Evolutionary conservation across 2,329 filamentous ascomycete genomes (phyloP), one percentile per base, ranked within the genome.

Genomic region (Pseudogymnoascus sp.): DNA sequence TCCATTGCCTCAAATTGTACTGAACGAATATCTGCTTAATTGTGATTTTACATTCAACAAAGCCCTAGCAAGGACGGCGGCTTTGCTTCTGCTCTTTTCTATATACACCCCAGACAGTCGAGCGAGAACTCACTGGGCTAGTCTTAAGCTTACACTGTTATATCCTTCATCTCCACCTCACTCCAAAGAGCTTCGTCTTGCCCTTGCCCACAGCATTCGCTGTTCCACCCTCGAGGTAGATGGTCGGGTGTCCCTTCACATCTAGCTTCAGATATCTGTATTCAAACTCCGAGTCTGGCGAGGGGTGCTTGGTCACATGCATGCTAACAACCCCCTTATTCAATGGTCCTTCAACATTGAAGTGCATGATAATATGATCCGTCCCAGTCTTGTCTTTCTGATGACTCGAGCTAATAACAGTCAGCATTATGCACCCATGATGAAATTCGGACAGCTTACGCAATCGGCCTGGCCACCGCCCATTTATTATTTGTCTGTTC

Each of bases 261-360:
- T 96, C 92, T 56, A 97, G 73, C 61, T 86, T 89, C 43, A 97
- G 79, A 72, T 91, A 86, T 72, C 87, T 85, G 76, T 96, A 97
- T 69, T 90, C 83, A 72, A 86, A 97, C 70, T 91, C 85, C 72
- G 85, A 92, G 42, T 91, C 86, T 60, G 80, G 76, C 38, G 86
- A 81, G 1, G 83, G 79, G 37, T 79, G 79, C 74, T 87, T 91
- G 56, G 88, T 82, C 82, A 96, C 85, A 73, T 97, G 91, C 62
- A 96, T 78, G 67, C 86, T 81, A 5, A 91, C 92, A 0, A 87
- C 80, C 12, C 93, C 93, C 25, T 83, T 83, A 62, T 88, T 89
- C 36, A 84, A 78, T 2, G 90, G 88, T 0, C 93, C 93, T 72
- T 93, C 87, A 40, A 96, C 88, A 73, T 95, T 86, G 74, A 97